These are phyloP conservation scores for Hypoxylon sp. DNA, from an alignment of 2,329 filamentous ascomycete species.

Conservation along the genomic window DNA sequence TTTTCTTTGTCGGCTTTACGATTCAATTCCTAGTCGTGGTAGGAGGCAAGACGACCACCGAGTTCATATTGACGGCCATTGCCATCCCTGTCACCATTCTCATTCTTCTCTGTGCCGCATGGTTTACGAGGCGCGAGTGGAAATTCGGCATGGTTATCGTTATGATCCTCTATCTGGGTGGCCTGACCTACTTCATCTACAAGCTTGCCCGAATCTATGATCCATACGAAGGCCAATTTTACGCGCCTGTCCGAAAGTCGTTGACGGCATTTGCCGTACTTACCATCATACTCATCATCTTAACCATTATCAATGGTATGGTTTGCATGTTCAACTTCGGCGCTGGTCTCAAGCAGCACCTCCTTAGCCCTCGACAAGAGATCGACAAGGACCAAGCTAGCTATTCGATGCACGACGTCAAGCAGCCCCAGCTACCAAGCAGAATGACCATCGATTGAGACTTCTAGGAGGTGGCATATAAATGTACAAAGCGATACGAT, in stretches of 20 bases:
- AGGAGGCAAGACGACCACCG: slow-evolving; percentile 73
- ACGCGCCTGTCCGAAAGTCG: slow-evolving; percentile 83
- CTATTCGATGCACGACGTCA: slow-evolving; percentile 70
- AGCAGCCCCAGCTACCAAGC: slow-evolving; percentile 63
- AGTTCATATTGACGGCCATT: slow-evolving; percentile 87
- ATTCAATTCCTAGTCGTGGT: slow-evolving; percentile 98
- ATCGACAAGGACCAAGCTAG: slow-evolving; percentile 68
- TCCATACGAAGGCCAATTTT: slow-evolving; percentile 67
- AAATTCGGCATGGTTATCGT: slow-evolving; percentile 80
- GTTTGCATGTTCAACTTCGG: slow-evolving; percentile 93
- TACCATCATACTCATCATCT: slow-evolving; percentile 87
- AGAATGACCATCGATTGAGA: slow-evolving; percentile 73
- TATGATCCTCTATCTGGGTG: slow-evolving; percentile 89
- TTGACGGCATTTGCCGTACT: slow-evolving; percentile 95
- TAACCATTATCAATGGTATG: slow-evolving; percentile 88
- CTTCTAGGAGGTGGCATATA: slow-evolving; percentile 33
- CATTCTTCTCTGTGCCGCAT: slow-evolving; percentile 87
- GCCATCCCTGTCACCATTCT: slow-evolving; percentile 92
- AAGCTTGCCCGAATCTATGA: slow-evolving; percentile 97
- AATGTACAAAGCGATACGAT: slow-evolving; percentile 51
- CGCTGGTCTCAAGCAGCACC: slow-evolving; percentile 87
- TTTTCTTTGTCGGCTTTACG: slow-evolving; percentile 99
- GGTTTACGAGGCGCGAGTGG: slow-evolving; percentile 86
- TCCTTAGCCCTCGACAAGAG: slow-evolving; percentile 64
- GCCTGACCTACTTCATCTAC: slow-evolving; percentile 95